Evolutionary conservation across 768 basidiomycete species (phyloP).

Genomic region (Kwoniella sp.): DNA sequence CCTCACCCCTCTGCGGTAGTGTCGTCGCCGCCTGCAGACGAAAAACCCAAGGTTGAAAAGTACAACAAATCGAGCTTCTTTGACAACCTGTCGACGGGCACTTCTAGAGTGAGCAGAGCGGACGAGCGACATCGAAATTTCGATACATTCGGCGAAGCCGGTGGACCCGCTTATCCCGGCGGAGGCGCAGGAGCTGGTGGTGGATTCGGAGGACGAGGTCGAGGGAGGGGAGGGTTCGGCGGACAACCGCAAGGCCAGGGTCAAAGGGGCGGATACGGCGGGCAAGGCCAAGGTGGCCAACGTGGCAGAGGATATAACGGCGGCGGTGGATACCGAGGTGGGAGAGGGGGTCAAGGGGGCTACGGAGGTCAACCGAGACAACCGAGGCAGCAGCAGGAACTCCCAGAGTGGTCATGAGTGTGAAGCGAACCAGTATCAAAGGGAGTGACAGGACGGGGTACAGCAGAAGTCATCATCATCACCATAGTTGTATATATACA

Average conservation of each 20-base stretch:
- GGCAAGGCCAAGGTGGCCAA: constrained; percentile 3
- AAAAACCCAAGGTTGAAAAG: neutral
- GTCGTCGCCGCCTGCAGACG: constrained; percentile 7
- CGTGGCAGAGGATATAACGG: constrained; percentile 1
- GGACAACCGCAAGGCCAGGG: constrained; percentile 17
- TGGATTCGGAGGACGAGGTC: constrained; percentile 18
- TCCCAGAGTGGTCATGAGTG: neutral
- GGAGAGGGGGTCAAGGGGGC: constrained; percentile 9
- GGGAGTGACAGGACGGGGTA: neutral
- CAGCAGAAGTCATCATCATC: neutral
- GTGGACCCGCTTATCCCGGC: constrained; percentile 14
- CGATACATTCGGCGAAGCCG: constrained; percentile 52
- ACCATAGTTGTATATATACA: neutral
- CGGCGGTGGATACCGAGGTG: constrained; percentile 18
- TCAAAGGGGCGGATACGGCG: constrained; percentile 27
- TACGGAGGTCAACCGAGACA: constrained; percentile 3
- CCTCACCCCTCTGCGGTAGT: constrained; percentile 39
- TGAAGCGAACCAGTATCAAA: constrained; percentile 9
- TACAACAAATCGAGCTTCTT: constrained; percentile 51
- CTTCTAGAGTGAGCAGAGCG: constrained; percentile 27
- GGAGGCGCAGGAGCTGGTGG: constrained; percentile 3
- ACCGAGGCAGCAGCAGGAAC: constrained; percentile 2
- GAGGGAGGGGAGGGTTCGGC: constrained; percentile 25
- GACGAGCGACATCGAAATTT: constrained; percentile 48
- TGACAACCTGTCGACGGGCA: constrained; percentile 34